Conservation (phyloP, 2,329 filamentous ascomycete genomes). For the Nannizziopsis barbatae region DNA sequence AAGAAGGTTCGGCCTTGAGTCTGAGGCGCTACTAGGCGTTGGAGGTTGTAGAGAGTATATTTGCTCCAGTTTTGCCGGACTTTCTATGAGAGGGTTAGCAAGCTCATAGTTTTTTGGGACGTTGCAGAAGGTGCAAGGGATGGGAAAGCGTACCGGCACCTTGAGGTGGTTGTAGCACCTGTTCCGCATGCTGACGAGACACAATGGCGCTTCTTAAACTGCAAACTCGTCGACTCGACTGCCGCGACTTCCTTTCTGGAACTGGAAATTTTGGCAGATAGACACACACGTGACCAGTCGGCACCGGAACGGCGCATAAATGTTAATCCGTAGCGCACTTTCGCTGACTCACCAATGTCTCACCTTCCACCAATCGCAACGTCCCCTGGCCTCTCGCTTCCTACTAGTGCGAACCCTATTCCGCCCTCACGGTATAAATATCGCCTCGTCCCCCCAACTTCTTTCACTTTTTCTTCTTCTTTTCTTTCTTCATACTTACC, state of each 20-base stretch:
- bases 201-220: constrained; percentile 3
- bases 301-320: background rate
- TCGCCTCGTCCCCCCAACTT: constrained; percentile 8
- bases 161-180: constrained; percentile 34
- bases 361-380: constrained; percentile 14
- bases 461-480: constrained; percentile 30
- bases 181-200: constrained; percentile 34
- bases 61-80: constrained; percentile 94
- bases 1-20: constrained; percentile 60
- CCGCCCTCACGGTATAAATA: constrained; percentile 24
- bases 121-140: background rate
- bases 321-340: background rate
- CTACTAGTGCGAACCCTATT: constrained; percentile 17
- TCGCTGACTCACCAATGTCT: background rate
- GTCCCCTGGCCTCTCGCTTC: constrained; percentile 21
- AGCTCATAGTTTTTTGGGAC: too few species aligned
- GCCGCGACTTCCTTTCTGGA: background rate
- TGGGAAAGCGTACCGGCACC: constrained; percentile 24
- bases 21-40: constrained; percentile 40
- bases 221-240: background rate
- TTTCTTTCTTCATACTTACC: constrained; percentile 43
- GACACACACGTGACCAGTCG: background rate
- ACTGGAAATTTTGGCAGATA: background rate
- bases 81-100: constrained; percentile 49
- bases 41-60: constrained; percentile 87